phyloP scores from a whole-genome alignment of 2,329 filamentous ascomycete genomes.

The Fusarium mundagurra region DNA sequence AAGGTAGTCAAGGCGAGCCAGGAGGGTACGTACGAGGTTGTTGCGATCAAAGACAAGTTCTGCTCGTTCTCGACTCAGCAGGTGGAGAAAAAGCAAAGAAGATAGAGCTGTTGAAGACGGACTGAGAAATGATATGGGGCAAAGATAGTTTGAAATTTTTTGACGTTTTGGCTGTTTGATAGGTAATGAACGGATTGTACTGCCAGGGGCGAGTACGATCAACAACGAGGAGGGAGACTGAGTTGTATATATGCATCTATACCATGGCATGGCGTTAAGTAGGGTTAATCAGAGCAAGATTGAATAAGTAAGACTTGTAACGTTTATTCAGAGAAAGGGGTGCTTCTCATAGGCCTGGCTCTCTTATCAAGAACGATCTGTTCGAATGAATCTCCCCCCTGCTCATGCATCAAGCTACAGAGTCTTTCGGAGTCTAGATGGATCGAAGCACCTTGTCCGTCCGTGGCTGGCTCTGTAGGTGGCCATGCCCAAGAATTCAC shows the following conservation, averaged over 20 bases:
- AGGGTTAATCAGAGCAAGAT: slow-evolving; percentile 37
- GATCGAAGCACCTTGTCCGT: background rate
- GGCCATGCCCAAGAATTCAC: background rate
- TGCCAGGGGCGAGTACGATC: slow-evolving; percentile 18
- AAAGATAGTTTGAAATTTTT: slow-evolving; percentile 29
- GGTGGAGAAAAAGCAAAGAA: slow-evolving; percentile 60
- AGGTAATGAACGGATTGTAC: slow-evolving; percentile 28
- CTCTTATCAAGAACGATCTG: background rate
- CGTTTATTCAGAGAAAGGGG: background rate
- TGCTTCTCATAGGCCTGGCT: background rate
- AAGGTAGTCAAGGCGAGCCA: slow-evolving; percentile 87
- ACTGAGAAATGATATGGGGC: background rate
- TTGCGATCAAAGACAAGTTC: slow-evolving; percentile 92
- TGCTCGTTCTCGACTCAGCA: slow-evolving; percentile 86
- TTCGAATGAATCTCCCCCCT: background rate
- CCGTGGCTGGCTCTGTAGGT: background rate
- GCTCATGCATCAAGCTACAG: background rate
- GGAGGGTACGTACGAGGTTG: slow-evolving; percentile 97
- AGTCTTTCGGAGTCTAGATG: background rate
- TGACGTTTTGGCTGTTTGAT: slow-evolving; percentile 25
- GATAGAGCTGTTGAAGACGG: slow-evolving; percentile 27
- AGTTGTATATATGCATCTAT: slow-evolving; percentile 50
- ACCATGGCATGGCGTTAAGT: slow-evolving; percentile 52
- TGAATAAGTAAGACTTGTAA: slow-evolving; percentile 38
- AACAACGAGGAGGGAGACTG: slow-evolving; percentile 31